phyloP scores from a whole-genome alignment of 495 filamentous ascomycete species.

The Aspergillus incahuasiensis region DNA sequence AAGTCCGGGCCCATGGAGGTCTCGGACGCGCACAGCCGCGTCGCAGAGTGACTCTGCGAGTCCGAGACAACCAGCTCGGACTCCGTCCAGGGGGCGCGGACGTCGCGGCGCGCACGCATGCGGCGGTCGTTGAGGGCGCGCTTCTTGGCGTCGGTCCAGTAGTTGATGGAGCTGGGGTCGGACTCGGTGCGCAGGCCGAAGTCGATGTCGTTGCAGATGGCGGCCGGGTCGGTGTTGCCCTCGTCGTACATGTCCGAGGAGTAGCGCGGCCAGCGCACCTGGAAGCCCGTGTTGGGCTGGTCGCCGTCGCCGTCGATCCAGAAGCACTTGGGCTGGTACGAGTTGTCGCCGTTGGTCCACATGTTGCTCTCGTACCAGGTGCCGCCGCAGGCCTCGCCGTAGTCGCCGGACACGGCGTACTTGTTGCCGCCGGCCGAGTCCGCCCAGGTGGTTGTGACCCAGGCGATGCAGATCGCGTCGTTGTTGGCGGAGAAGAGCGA shows the following conservation, averaged over 20 bases:
- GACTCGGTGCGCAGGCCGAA: conserved; percentile 10
- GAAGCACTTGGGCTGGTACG: conserved; percentile 14
- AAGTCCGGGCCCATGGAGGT: conserved; percentile 14
- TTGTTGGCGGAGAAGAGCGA: conserved; percentile 16
- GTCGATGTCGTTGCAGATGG: conserved; percentile 11
- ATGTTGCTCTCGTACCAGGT: conserved; percentile 15
- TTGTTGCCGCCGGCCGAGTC: conserved; percentile 10
- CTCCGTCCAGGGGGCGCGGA: conserved; percentile 6
- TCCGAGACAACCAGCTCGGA: conserved; percentile 5
- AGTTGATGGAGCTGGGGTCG: conserved; percentile 9
- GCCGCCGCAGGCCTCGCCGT: conserved; percentile 9
- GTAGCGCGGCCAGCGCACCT: conserved; percentile 11
- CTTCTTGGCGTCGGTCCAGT: background rate
- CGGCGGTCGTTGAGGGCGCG: background rate
- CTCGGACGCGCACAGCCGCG: conserved; percentile 3
- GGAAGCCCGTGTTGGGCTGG: conserved; percentile 13
- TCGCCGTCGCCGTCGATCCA: conserved; percentile 14
- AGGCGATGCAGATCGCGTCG: conserved; percentile 15
- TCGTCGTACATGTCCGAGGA: conserved; percentile 2
- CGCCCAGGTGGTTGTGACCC: conserved; percentile 15
- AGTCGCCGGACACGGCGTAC: conserved; percentile 12
- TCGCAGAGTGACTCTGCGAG: conserved; percentile 1
- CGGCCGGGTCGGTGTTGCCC: conserved; percentile 1
- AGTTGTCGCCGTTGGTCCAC: conserved; percentile 8
- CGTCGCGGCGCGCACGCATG: background rate